phyloP scores from a whole-genome alignment of 192 early-diverging fungal species.

The Spizellomyces punctatus region DNA sequence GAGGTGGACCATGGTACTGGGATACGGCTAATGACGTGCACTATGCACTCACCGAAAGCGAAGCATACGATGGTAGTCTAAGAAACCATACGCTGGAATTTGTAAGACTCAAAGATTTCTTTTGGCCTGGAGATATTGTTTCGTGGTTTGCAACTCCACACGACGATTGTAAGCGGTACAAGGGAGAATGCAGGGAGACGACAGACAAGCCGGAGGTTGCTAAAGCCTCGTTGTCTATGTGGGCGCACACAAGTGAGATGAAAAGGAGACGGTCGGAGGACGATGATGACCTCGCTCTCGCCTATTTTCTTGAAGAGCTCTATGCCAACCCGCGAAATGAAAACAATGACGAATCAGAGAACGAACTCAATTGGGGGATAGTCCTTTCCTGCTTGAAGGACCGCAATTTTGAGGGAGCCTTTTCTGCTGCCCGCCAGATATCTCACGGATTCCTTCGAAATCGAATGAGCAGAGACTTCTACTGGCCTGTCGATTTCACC shows the following conservation, averaged over 20 bases:
- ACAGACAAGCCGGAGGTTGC: not conserved
- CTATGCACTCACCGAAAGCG: not conserved
- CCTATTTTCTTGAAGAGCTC: not conserved
- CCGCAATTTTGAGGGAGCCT: not conserved
- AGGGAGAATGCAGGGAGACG: not conserved
- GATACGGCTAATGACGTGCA: not conserved
- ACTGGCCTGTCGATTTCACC: no score
- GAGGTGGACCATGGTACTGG: constrained; percentile 11
- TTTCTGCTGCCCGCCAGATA: not conserved
- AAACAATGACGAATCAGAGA: no score
- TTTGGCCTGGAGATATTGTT: not conserved
- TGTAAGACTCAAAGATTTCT: not conserved
- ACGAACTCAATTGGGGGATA: not conserved
- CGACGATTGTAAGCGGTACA: not conserved
- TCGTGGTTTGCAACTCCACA: not conserved
- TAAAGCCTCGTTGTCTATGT: not conserved
- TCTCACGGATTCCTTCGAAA: not conserved
- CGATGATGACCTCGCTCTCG: not conserved
- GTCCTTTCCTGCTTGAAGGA: not conserved
- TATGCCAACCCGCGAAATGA: no score
- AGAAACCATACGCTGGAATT: constrained; percentile 1
- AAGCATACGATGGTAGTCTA: not conserved
- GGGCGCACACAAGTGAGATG: not conserved
- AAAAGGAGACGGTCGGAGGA: not conserved
- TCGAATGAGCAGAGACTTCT: no score